Evolutionary conservation across 2,329 filamentous ascomycete species (phyloP), one percentile per base, ranked within the genome.

Genomic region (Davidsoniella neocaledoniae): DNA sequence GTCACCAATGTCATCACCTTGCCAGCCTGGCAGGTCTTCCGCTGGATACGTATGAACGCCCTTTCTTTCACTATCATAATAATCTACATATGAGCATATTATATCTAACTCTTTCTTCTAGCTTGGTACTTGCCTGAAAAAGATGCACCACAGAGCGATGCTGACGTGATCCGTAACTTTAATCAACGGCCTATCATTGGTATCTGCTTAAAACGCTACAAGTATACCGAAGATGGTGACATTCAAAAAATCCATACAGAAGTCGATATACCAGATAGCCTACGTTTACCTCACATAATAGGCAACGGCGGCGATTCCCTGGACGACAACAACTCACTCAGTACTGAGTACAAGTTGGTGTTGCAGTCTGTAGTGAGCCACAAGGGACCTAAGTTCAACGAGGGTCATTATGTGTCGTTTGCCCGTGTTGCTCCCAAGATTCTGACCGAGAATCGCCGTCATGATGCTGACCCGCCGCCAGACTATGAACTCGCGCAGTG

Each of bases 1-100:
- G 68, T 71, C 51, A 70, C 67, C 56, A 94, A 90, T 60, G 88
- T 94, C 58, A 83, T 96, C 12, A 81, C 90, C 52, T 94, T 96
- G 69, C 90, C 90, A 37, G 91, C 91, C 2, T 96, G 88, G 87
- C 90, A 95, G 59, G 94, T 96, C 60, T 96, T 95, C 66, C 86
- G 84, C 59, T 69, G 96, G 23, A 86, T 95, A 58, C 88, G 83
- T 87, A 68, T 66, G 83, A 71, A 58, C 48, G 6, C 48, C 49
- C 43, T 43, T 21, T 38, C n/a, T 48, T 14, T 8, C 52, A 16
- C 17, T 51, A 16, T 41, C 38, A 14, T 37, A 19, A 26, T 46
- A 44, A 14, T 14, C 23, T 16, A 41, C 12, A 36, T 42, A n/a
- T 48, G 10, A 43, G 23, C 16, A 43, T 21, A 43, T n/a, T 29